Conservation (phyloP, 2,329 filamentous ascomycete genomes). For the Cryphonectria nitschkei region DNA sequence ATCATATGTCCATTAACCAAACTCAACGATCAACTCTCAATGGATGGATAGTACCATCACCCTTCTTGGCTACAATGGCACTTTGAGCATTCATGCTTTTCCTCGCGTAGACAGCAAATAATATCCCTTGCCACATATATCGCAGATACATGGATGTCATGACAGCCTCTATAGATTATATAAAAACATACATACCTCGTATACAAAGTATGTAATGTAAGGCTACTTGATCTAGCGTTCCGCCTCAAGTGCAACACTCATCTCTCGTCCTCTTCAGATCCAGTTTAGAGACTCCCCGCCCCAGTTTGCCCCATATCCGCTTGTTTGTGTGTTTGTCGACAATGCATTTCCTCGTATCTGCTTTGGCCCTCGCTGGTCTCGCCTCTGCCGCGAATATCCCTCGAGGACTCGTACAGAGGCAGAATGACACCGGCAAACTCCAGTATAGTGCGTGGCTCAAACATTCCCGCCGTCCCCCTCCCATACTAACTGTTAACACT, state of each 20-base stretch:
- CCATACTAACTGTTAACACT: background rate
- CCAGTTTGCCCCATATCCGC: background rate
- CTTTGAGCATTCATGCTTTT: background rate
- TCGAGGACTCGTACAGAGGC: slow-evolving; percentile 8
- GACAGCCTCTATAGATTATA: background rate
- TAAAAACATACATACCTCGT: background rate
- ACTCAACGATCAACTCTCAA: no score
- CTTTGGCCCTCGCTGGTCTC: slow-evolving; percentile 11
- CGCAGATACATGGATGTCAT: background rate
- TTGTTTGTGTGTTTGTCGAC: background rate
- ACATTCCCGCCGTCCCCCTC: background rate
- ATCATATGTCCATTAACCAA: background rate
- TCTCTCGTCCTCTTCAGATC: no score
- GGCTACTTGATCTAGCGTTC: background rate
- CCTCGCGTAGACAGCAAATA: background rate
- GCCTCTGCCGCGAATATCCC: slow-evolving; percentile 20
- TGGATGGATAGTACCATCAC: background rate
- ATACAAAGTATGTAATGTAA: background rate
- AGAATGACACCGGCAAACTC: background rate
- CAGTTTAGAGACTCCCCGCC: background rate
- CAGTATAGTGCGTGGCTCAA: background rate
- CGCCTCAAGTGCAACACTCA: background rate
- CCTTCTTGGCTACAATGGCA: background rate
- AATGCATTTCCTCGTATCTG: slow-evolving; percentile 9
- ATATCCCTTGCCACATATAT: background rate